Conservation (phyloP, 176 grass and related monocot genomes). For the Olyra latifolia region DNA sequence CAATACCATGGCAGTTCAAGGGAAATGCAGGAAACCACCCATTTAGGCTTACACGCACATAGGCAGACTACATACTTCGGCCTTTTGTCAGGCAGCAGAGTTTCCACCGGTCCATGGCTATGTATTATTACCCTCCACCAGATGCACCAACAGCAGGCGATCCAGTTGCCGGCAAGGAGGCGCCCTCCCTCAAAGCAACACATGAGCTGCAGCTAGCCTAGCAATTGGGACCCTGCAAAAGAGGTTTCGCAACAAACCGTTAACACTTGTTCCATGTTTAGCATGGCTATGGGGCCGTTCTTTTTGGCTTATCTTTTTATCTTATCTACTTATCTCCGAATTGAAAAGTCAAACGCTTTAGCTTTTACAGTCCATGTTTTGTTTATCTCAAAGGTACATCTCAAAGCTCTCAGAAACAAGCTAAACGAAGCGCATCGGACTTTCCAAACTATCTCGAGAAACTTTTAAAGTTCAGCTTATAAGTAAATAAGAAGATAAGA, state of each 20-base stretch:
- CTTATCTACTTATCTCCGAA: too few relatives aligned
- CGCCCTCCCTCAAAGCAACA: constrained; percentile 37
- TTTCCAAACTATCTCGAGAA: too few relatives aligned
- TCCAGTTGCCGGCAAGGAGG: neutral
- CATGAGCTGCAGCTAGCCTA: constrained; percentile 80
- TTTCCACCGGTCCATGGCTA: constrained; percentile 37
- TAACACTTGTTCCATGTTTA: neutral
- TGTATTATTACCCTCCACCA: constrained; percentile 36
- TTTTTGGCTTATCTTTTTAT: too few relatives aligned
- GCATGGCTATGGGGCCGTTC: too few relatives aligned
- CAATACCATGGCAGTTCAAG: constrained; percentile 39
- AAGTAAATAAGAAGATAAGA: too few relatives aligned
- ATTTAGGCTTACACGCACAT: constrained; percentile 30
- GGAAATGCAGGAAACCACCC: constrained; percentile 19
- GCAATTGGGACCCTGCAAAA: constrained; percentile 78
- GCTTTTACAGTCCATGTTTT: too few relatives aligned
- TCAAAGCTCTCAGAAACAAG: too few relatives aligned
- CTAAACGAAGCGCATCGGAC: too few relatives aligned
- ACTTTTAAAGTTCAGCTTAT: too few relatives aligned
- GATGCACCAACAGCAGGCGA: constrained; percentile 48
- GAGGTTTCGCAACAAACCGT: constrained; percentile 2
- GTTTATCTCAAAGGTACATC: too few relatives aligned
- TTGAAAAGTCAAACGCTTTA: too few relatives aligned
- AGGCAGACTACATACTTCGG: constrained; percentile 6
- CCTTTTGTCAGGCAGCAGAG: constrained; percentile 27